Evolutionary conservation across 768 basidiomycete species (phyloP).

Genomic region (Pisolithus marmoratus): DNA sequence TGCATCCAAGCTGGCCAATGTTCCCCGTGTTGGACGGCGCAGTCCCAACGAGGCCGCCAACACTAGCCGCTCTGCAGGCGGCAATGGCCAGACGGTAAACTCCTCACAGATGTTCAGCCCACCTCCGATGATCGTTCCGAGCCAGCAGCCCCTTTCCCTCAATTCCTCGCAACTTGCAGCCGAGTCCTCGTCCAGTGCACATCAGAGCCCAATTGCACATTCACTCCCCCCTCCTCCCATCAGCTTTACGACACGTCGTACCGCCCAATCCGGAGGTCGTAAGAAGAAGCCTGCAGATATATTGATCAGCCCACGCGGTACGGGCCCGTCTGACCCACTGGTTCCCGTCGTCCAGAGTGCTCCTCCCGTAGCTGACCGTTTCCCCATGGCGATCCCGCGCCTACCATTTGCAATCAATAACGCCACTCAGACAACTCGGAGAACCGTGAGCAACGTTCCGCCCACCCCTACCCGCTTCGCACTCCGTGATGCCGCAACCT

Average conservation of each 20-base stretch:
- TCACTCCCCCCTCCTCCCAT: conserved; percentile 66
- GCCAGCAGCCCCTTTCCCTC: conserved; percentile 15
- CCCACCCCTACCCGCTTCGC: conserved; percentile 66
- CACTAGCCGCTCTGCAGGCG: conserved; percentile 18
- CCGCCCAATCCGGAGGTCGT: conserved; percentile 52
- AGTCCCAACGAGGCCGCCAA: conserved; percentile 31
- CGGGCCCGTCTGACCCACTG: conserved; percentile 45
- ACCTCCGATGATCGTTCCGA: conserved; percentile 20
- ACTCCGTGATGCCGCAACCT: conserved; percentile 29
- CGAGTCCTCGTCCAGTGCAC: conserved; percentile 21
- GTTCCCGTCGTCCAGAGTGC: conserved; percentile 73
- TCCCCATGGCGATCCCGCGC: conserved; percentile 63
- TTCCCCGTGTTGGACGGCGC: conserved; percentile 29
- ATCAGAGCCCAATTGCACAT: conserved; percentile 16
- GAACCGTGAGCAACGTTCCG: conserved; percentile 57
- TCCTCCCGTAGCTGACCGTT: conserved; percentile 51
- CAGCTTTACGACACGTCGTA: conserved; percentile 72
- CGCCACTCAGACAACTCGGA: conserved; percentile 40
- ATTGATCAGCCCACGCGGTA: conserved; percentile 65
- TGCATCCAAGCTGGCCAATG: conserved; percentile 20
- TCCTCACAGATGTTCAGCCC: conserved; percentile 19
- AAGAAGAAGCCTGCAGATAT: conserved; percentile 78
- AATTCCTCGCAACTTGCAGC: conserved; percentile 11
- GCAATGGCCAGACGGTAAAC: conserved; percentile 19
- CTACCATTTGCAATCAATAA: conserved; percentile 45